Conservation (phyloP, 805 yeast species). For the Candida coleopterorum region DNA sequence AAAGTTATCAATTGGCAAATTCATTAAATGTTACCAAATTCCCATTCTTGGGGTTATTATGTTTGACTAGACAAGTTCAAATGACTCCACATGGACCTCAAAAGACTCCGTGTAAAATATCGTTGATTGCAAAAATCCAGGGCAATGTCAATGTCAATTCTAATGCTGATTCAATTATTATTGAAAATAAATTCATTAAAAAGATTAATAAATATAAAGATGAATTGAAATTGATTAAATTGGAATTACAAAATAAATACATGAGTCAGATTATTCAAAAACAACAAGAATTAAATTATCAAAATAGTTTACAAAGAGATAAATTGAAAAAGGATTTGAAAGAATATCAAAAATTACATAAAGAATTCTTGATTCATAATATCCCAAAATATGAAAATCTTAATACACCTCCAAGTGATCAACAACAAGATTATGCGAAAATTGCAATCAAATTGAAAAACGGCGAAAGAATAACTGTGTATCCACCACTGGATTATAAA, state of each 20-base stretch:
- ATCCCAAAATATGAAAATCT: conserved; percentile 20
- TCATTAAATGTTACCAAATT: conserved; percentile 64
- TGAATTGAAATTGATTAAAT: conserved; percentile 53
- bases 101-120: conserved; percentile 50
- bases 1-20: conserved; percentile 78
- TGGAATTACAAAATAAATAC: conserved; percentile 59
- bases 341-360: conserved; percentile 25
- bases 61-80: conserved; percentile 54
- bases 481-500: conserved; percentile 25
- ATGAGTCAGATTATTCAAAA: conserved; percentile 53
- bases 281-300: conserved; percentile 77
- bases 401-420: conserved; percentile 2
- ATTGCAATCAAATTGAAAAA: conserved; percentile 64
- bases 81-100: conserved; percentile 55
- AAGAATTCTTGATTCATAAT: conserved; percentile 31
- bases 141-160: conserved; percentile 29
- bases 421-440: conserved; percentile 36
- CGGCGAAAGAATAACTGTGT: conserved; percentile 51
- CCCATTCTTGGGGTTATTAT: conserved; percentile 79
- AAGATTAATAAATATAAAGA: conserved; percentile 57
- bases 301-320: conserved; percentile 65
- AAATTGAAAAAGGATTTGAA: conserved; percentile 40
- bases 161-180: conserved; percentile 8
- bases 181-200: conserved; percentile 36
- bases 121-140: conserved; percentile 59